These are phyloP conservation scores for Cladophialophora carrionii DNA, from an alignment of 2,329 filamentous ascomycete species.

Conservation along the genomic window DNA sequence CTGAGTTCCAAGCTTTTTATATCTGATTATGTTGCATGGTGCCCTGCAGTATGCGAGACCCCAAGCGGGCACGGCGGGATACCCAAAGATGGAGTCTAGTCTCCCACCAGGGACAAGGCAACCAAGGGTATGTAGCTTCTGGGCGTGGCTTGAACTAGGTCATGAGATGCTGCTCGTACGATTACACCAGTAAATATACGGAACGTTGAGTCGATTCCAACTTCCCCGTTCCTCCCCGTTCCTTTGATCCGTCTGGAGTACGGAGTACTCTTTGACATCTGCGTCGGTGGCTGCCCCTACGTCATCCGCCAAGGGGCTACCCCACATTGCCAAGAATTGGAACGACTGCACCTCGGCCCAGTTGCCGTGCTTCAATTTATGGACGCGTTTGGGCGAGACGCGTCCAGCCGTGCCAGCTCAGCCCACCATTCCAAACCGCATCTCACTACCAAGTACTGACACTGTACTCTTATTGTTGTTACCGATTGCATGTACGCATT, in stretches of 20 bases:
- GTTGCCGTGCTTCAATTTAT: background rate
- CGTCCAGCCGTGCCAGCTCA: background rate
- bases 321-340: background rate
- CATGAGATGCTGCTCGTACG: background rate
- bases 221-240: too few species aligned
- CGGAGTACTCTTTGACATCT: background rate
- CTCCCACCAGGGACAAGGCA: background rate
- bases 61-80: background rate
- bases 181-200: background rate
- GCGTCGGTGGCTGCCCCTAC: background rate
- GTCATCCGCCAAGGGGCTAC: background rate
- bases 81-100: too few species aligned
- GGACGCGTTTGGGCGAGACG: background rate
- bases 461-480: background rate
- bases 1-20: background rate
- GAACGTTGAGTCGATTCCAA: background rate
- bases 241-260: background rate
- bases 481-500: background rate
- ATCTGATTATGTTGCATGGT: conserved; percentile 6
- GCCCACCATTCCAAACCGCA: background rate
- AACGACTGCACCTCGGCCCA: background rate
- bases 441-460: background rate
- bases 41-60: conserved; percentile 4
- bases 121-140: background rate
- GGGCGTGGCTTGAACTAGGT: background rate